Base-by-base conservation (phyloP, 768 basidiomycete species). In the Sistotremastrum suecicum region DNA sequence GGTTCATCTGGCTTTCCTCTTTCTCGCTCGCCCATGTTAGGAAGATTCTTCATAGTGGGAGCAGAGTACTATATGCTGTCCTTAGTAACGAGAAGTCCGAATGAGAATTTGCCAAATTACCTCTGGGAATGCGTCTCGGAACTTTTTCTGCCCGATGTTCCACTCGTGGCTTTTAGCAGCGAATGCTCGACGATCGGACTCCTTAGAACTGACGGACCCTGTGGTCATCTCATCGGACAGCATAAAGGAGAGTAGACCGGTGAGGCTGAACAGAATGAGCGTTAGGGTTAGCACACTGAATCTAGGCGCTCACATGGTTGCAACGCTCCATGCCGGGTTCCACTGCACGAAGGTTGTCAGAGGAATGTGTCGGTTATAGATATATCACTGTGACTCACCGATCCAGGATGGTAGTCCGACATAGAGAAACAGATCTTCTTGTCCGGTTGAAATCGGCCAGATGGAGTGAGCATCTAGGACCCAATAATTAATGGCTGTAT, bases 381-480 rank as follows among this genome's bases (percentile, higher is more conserved):
- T 12, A 39, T 39, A 51, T 35, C n/a, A 35, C 34, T 34, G 7
- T 20, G 4, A 74, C 83, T 60, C 54, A 88, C 86, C 8, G 84
- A 75, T 50, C 86, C 87, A 0, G 89, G 87, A 57, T 91, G 89
- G 58, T 89, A 91, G 62, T 91, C 88, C 3, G 88, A 90, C 90
- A 98, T 95, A 28, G 89, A 94, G 66, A 95, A 94, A 60, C 92
- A 97, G 46, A 98, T 95, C 72, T 91, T 95, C 66, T 78, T 80
- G 69, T 89, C 86, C 20, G 86, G 85, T 53, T 84, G 77, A 64
- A 92, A 92, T 48, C 89, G 78, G 12, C 89, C 89, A 4, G 85
- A 87, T 0, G 89, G 89, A 9, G 89, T 91, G 54, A 80, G 74
- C 86, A 91, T 88, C 88, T 91, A 54, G 20, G 48, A 38, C 36